These are phyloP conservation scores for Globisporangium mamillatum DNA, from an alignment of 352 stramenopile species.

Conservation along the genomic window DNA sequence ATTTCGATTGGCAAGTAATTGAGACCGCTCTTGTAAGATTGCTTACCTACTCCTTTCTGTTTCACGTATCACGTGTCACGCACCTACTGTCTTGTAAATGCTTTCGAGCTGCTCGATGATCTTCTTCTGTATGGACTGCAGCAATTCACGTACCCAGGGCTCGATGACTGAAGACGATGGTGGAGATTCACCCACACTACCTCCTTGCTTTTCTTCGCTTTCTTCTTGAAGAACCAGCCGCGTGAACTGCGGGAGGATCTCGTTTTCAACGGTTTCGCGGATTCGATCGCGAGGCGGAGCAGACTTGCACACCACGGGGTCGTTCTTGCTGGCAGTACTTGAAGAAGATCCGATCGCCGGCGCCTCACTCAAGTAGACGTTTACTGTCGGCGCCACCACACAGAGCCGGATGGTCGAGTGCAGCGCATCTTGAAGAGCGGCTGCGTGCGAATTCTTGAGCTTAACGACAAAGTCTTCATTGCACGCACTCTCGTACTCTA, in stretches of 20 bases:
- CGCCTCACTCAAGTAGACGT: slow-evolving; percentile 62
- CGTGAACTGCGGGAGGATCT: slow-evolving; percentile 62
- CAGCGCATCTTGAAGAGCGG: slow-evolving; percentile 33
- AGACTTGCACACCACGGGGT: slow-evolving; percentile 26
- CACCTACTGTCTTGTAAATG: slow-evolving; percentile 22
- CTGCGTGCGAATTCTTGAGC: slow-evolving; percentile 29
- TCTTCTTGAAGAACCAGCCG: slow-evolving; percentile 47
- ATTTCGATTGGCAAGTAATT: not conserved
- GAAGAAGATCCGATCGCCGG: not conserved
- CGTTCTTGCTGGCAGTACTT: slow-evolving; percentile 10
- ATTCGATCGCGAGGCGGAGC: slow-evolving; percentile 39
- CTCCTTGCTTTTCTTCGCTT: slow-evolving; percentile 20
- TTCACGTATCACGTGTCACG: not conserved
- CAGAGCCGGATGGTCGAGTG: slow-evolving; percentile 63
- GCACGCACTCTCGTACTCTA: not conserved
- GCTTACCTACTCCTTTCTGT: not conserved
- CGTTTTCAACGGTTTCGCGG: slow-evolving; percentile 52
- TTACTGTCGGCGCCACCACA: slow-evolving; percentile 79
- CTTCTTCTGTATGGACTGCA: slow-evolving; percentile 69
- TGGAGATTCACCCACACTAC: not conserved
- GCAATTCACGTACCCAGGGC: slow-evolving; percentile 56
- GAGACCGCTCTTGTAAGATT: not conserved
- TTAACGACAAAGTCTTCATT: slow-evolving; percentile 21
- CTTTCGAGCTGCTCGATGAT: slow-evolving; percentile 58
- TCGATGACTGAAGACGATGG: slow-evolving; percentile 27